Base-by-base conservation (phyloP, 2,329 filamentous ascomycete genomes). In the Phyllosticta citriasiana region DNA sequence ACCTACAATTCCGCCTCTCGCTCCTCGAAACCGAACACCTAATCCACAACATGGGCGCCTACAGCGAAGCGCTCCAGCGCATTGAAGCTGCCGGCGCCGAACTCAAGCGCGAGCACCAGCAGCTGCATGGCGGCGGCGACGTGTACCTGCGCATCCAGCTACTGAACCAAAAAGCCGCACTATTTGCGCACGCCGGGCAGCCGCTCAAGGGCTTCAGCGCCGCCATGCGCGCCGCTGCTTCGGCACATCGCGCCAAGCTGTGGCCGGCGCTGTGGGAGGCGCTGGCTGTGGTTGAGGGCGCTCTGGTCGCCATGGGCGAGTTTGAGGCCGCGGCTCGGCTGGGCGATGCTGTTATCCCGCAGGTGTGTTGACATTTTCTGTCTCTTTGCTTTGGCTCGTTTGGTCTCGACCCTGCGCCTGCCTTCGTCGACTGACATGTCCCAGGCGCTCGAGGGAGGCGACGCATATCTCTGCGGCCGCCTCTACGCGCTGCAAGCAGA, bases 191-290 rank as follows among this genome's bases (percentile, higher is more conserved):
- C 65, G 84, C 83, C 53, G 87, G 87, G 2, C 83, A 87, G 2
- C 82, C 90, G 0, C 83, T 89, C 66, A 84, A 88, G 63, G 90
- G 85, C 0, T 91, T 96, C 71, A 90, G 88, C 2, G 80, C 92
- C 4, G 85, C 85, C 4, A 79, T 95, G 67, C 82, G 89, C 53
- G 91, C 91, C 0, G 86, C 88, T 2, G 87, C 82, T 68, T 83
- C 91, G 19, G 87, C 89, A 0, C 85, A 88, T 78, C 82, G 85
- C 55, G 83, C 87, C 1, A 81, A 85, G 1, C 76, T 93, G 7
- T 79, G 92, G 16, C 82, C 84, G 0, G 81, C 82, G 19, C 77
- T 96, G 7, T 94, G 90, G 85, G 83, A 87, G 64, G 84, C 89
- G 0, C 80, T 89, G 1, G 85, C 84, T 1, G 79, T 83, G 0